Percentiles rank a stretch among this genome's conserved stretches.
phyloP scores from a whole-genome alignment of 2,329 filamentous ascomycete species.

The Hirsutella rhossiliensis region DNA sequence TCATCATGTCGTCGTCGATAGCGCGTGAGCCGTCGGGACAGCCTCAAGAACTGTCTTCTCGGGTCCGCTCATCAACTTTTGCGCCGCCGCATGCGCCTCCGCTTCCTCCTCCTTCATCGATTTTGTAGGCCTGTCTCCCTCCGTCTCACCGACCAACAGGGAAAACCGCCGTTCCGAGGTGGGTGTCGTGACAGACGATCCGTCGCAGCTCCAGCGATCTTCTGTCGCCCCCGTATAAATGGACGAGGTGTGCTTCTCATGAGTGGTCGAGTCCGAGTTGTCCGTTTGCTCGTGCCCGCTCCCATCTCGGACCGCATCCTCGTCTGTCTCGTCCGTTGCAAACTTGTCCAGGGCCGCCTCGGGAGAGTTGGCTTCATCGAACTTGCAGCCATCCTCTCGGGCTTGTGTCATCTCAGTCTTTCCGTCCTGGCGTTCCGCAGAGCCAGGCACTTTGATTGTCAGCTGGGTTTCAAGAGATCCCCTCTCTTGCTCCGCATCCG shows the following conservation, averaged over 20 bases:
- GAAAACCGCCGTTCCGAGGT: conserved; percentile 24
- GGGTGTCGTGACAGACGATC: conserved; percentile 24
- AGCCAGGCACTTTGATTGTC: too few relatives aligned
- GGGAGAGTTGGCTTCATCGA: background rate
- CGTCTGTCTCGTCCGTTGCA: background rate
- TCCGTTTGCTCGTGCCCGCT: conserved; percentile 8
- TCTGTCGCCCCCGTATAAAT: conserved; percentile 25
- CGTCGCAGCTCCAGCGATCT: conserved; percentile 23
- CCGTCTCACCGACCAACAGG: conserved; percentile 12
- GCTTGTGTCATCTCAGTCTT: too few relatives aligned
- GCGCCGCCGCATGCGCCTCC: background rate
- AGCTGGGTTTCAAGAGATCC: too few relatives aligned
- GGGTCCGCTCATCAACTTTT: background rate
- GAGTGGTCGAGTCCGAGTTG: conserved; percentile 14
- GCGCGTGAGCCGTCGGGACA: conserved; percentile 2
- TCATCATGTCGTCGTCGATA: conserved; percentile 5
- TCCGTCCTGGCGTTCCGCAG: too few relatives aligned
- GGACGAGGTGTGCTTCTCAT: conserved; percentile 24
- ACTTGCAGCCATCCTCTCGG: too few relatives aligned
- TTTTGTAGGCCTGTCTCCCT: conserved; percentile 20
- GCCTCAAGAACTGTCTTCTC: background rate
- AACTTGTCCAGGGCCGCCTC: background rate
- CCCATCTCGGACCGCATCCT: background rate
- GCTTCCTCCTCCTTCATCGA: conserved; percentile 9
- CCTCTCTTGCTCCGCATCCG: too few relatives aligned